phyloP scores from a whole-genome alignment of 2,329 filamentous ascomycete genomes.

The Cladosporium velox region DNA sequence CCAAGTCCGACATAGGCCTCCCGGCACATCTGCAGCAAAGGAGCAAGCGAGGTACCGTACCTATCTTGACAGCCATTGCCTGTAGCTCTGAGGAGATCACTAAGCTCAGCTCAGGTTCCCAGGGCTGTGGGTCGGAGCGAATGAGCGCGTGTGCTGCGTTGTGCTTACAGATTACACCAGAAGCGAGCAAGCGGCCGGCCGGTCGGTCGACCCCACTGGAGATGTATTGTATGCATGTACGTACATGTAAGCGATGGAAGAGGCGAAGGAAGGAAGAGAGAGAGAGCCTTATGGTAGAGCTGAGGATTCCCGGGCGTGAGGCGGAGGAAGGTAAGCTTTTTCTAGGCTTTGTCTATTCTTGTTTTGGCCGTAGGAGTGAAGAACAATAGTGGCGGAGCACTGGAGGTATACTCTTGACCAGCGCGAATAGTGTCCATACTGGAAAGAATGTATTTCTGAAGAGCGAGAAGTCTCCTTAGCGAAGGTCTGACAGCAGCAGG shows the following conservation, averaged over 20 bases:
- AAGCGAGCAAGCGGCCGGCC: not conserved
- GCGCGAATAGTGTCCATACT: not conserved
- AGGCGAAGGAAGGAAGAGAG: not conserved
- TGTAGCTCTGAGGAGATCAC: not conserved
- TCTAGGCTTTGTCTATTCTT: not conserved
- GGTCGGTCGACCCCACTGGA: not conserved
- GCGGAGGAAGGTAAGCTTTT: not conserved
- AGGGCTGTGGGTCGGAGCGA: not conserved
- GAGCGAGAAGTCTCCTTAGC: not conserved
- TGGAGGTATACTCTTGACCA: not conserved
- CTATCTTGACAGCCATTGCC: not conserved
- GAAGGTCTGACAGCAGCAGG: not conserved
- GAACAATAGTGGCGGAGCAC: not conserved
- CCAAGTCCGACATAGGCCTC: not conserved
- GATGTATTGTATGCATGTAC: not conserved
- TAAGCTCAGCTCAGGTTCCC: conserved; percentile 1
- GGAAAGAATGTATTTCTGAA: not conserved
- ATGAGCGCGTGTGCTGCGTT: not conserved
- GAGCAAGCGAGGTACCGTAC: conserved; percentile 1
- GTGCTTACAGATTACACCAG: not conserved
- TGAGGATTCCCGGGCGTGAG: not conserved
- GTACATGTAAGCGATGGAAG: not conserved
- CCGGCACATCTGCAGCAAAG: not conserved
- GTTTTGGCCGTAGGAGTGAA: not conserved
- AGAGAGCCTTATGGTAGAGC: not conserved